Evolutionary conservation across 192 early-diverging fungal species (phyloP).

Genomic region (Coemansia sp.): DNA sequence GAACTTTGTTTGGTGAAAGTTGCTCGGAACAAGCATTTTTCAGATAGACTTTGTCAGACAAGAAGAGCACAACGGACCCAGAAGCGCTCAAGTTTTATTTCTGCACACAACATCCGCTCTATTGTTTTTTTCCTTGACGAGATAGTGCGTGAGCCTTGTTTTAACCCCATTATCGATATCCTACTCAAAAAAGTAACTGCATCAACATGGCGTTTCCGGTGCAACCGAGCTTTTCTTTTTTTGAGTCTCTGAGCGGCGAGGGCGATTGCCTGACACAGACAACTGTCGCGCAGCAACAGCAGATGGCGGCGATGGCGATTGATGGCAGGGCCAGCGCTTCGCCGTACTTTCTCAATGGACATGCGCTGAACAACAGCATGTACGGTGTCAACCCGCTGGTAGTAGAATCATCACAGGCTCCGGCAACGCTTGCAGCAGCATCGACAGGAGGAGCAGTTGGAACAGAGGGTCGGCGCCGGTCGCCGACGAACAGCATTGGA

Average conservation of each 20-base stretch:
- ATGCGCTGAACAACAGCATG: conserved; percentile 23
- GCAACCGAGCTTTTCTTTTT: conserved; percentile 32
- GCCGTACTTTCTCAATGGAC: conserved; percentile 26
- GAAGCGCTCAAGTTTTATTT: neutral
- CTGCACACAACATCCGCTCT: neutral
- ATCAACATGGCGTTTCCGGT: conserved; percentile 33
- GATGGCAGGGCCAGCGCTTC: conserved; percentile 4
- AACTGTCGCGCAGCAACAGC: conserved; percentile 11
- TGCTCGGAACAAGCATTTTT: neutral
- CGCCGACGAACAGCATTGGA: conserved; percentile 21
- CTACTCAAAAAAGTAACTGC: neutral
- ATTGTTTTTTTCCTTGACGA: neutral
- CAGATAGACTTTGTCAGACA: neutral
- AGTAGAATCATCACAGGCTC: conserved; percentile 10
- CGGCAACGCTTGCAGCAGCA: conserved; percentile 26
- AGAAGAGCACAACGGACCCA: neutral
- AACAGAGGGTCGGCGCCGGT: conserved; percentile 40
- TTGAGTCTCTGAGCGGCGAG: conserved; percentile 27
- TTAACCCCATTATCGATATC: neutral
- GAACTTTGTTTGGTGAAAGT: neutral
- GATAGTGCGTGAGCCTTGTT: neutral
- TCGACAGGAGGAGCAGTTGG: conserved; percentile 28
- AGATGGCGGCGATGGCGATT: conserved; percentile 19
- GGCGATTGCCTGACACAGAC: conserved; percentile 8
- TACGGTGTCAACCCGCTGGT: conserved; percentile 29